Evolutionary conservation across 805 yeast species (phyloP).

Genomic region (Vanderwaltozyma tropicalis): DNA sequence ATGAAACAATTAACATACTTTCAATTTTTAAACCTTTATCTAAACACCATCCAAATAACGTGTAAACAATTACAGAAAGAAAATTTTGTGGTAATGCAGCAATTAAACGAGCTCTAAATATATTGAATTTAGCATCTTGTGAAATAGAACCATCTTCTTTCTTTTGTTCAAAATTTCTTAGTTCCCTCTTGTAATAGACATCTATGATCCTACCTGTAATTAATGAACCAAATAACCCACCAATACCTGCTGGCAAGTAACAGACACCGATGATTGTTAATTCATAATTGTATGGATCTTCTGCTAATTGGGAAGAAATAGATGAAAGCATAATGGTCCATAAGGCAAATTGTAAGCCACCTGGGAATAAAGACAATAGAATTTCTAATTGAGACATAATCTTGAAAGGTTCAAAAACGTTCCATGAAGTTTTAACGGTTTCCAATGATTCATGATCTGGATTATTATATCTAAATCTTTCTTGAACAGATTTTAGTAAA

Average conservation of each 20-base stretch:
- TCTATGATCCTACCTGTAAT: slow-evolving; percentile 49
- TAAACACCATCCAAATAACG: slow-evolving; percentile 68
- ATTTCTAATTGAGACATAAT: slow-evolving; percentile 39
- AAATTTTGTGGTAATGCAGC: slow-evolving; percentile 37
- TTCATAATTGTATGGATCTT: slow-evolving; percentile 38
- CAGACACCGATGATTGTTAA: slow-evolving; percentile 55
- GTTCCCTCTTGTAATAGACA: slow-evolving; percentile 33
- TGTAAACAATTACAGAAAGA: slow-evolving; percentile 32
- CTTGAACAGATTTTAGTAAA: slow-evolving; percentile 11
- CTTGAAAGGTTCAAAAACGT: slow-evolving; percentile 32
- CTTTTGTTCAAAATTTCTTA: slow-evolving; percentile 14
- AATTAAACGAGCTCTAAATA: slow-evolving; percentile 42
- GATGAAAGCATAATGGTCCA: slow-evolving; percentile 66
- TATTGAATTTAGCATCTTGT: slow-evolving; percentile 35
- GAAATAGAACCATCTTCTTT: slow-evolving; percentile 19
- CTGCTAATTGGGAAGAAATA: slow-evolving; percentile 43
- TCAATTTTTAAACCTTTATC: slow-evolving; percentile 39
- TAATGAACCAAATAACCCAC: slow-evolving; percentile 54
- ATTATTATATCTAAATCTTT: slow-evolving; percentile 17
- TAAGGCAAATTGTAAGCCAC: slow-evolving; percentile 50
- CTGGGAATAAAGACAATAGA: slow-evolving; percentile 42
- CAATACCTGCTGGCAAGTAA: slow-evolving; percentile 65
- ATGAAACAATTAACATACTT: slow-evolving; percentile 47
- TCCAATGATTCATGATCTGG: slow-evolving; percentile 26
- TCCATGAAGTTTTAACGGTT: slow-evolving; percentile 17